These are phyloP conservation scores for Alternaria arbusti DNA, from an alignment of 2,329 filamentous ascomycete species.

Conservation along the genomic window DNA sequence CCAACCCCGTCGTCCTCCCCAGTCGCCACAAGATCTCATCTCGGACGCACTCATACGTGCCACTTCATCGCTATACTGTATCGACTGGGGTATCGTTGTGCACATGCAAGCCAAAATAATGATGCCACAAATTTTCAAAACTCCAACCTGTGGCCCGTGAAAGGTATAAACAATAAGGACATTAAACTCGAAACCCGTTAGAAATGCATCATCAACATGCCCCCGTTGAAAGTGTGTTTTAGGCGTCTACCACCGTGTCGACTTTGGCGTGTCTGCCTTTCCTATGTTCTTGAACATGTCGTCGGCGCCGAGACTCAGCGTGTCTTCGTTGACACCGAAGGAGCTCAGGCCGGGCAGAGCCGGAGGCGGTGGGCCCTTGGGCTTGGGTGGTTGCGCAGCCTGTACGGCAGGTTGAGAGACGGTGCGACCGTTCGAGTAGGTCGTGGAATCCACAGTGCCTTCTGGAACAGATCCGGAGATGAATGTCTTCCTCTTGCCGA, in stretches of 20 bases:
- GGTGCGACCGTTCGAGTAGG: conserved; percentile 28
- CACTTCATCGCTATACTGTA: conserved; percentile 26
- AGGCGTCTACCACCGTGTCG: conserved; percentile 28
- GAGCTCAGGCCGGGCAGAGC: conserved; percentile 48
- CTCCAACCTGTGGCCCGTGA: conserved; percentile 31
- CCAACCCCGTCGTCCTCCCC: conserved; percentile 17
- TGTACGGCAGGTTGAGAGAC: conserved; percentile 20
- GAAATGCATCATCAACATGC: conserved; percentile 35
- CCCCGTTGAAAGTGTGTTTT: conserved; percentile 8
- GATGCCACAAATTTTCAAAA: conserved; percentile 40
- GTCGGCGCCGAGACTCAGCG: conserved; percentile 42
- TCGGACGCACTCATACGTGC: background rate
- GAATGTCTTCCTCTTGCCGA: conserved; percentile 48
- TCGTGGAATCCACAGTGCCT: conserved; percentile 32
- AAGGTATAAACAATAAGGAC: conserved; percentile 33
- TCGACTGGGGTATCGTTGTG: conserved; percentile 48
- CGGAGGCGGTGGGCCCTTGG: conserved; percentile 49
- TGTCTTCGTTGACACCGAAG: conserved; percentile 45
- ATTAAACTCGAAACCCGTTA: conserved; percentile 38
- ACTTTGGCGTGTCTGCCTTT: conserved; percentile 5
- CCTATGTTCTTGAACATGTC: conserved; percentile 51
- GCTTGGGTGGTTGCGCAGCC: conserved; percentile 22
- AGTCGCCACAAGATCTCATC: conserved; percentile 18
- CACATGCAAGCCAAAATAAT: conserved; percentile 42
- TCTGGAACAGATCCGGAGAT: conserved; percentile 43